phyloP scores from a whole-genome alignment of 179 eudicot genomes.

The Silene coronaria region DNA sequence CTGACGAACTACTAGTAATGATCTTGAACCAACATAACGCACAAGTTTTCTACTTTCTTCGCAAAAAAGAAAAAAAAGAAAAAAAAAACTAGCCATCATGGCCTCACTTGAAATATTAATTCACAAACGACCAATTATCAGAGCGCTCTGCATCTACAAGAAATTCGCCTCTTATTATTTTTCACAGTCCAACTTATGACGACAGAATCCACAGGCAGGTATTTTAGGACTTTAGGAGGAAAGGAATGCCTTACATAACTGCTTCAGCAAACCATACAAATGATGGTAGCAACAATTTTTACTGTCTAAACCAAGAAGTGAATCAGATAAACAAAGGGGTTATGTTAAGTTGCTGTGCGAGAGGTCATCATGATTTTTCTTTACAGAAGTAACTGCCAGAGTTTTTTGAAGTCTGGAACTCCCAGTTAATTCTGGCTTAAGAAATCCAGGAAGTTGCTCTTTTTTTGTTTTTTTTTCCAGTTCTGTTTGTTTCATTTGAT shows the following conservation, averaged over 20 bases:
- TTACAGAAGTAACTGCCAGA: background rate
- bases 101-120: too few species aligned
- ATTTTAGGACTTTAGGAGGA: background rate
- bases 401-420: background rate
- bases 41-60: background rate
- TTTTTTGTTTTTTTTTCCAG: background rate
- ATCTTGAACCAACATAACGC: background rate
- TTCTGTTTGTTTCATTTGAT: too few species aligned
- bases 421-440: background rate
- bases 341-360: background rate
- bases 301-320: background rate
- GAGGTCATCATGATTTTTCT: background rate
- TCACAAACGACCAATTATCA: background rate
- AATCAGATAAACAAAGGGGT: background rate
- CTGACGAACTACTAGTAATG: background rate
- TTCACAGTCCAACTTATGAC: background rate
- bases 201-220: background rate
- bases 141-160: background rate
- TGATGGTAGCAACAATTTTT: background rate
- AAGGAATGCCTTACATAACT: background rate
- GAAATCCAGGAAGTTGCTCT: background rate
- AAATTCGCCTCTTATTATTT: background rate
- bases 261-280: background rate
- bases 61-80: background rate
- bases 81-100: too few species aligned